Evolutionary conservation across 2,329 filamentous ascomycete species (phyloP).

Genomic region (Colletotrichum sp.): DNA sequence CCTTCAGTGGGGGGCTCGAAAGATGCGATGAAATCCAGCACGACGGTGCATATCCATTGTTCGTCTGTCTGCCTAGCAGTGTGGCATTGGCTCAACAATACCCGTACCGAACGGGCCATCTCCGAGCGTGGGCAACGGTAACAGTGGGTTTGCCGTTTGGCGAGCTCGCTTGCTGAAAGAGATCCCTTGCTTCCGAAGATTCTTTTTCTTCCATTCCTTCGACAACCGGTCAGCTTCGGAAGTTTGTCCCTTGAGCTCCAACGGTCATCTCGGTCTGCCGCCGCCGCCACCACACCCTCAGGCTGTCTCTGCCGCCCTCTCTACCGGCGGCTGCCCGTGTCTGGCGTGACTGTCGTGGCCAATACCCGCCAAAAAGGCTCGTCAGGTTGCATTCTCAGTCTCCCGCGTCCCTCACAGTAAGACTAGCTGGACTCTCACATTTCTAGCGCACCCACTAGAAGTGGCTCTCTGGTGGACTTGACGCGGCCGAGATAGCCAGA

Average conservation of each 20-base stretch:
- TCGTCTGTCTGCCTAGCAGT: background rate
- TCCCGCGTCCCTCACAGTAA: slow-evolving; percentile 1
- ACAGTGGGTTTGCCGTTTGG: background rate
- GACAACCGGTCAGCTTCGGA: background rate
- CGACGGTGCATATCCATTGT: background rate
- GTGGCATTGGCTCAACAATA: background rate
- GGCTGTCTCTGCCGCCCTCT: background rate
- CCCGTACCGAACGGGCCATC: slow-evolving; percentile 8
- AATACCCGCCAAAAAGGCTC: slow-evolving; percentile 16
- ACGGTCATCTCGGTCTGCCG: background rate
- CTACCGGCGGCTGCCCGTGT: background rate
- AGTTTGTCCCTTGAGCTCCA: background rate
- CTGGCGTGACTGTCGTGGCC: background rate
- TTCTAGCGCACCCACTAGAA: slow-evolving; percentile 12
- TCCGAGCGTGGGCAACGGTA: background rate
- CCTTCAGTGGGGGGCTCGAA: background rate
- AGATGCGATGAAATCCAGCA: slow-evolving; percentile 14
- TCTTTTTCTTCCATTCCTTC: slow-evolving; percentile 17
- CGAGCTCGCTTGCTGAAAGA: background rate
- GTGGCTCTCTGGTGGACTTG: slow-evolving; percentile 1
- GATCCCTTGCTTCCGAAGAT: slow-evolving; percentile 14
- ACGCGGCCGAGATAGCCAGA: slow-evolving; percentile 2
- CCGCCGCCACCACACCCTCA: background rate
- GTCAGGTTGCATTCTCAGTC: slow-evolving; percentile 7
- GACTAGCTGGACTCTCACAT: background rate